Base-by-base conservation (phyloP, 2,329 filamentous ascomycete species). In the Boeremia lycopersici region DNA sequence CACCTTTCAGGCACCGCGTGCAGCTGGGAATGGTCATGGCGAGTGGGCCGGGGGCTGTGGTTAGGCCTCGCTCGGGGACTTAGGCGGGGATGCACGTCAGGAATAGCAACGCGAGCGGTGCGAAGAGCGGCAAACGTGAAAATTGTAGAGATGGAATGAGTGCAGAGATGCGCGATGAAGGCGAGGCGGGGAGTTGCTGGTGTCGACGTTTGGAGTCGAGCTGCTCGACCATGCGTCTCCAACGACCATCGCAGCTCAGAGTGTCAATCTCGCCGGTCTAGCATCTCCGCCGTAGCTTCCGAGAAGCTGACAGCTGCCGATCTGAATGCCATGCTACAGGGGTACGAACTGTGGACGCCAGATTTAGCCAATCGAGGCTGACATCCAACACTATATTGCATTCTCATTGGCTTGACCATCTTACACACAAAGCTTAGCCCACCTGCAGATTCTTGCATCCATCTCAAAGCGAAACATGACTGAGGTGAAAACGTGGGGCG, bases 21-120 rank as follows among this genome's bases (percentile, higher is more conserved):
- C 29, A 46, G 45, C 7, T 42, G 30, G 35, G 45, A 49, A 40
- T 41, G 52, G 15, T 31, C 19, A n/a, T 29, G 34, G 28, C 34
- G 44, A 6, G 29, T 33, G 23, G 30, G 35, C 29, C 23, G 19
- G 47, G 36, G 53, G 53, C 53, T 50, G 31, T 45, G 42, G 30
- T 46, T 19, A 50, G 48, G 53, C 47, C 47, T 51, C 36, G 13
- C 42, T 56, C 53, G 53, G 53, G 53, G 47, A 56, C 43, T 46
- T 41, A 28, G 42, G 53, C 42, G 53, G 53, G 51, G 36, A 41
- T 46, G 17, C 9, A 41, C 5, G 35, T 29, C 50, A 53, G 36
- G 35, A 56, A 56, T 50, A 56, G 53, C 36, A 56, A 48, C 47
- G 31, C 41, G 35, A 50, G 41, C 30, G 46, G 9, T 30, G 23